These are phyloP conservation scores for Aspergillus hiratsukae DNA, from an alignment of 2,329 filamentous ascomycete genomes.

Conservation along the genomic window DNA sequence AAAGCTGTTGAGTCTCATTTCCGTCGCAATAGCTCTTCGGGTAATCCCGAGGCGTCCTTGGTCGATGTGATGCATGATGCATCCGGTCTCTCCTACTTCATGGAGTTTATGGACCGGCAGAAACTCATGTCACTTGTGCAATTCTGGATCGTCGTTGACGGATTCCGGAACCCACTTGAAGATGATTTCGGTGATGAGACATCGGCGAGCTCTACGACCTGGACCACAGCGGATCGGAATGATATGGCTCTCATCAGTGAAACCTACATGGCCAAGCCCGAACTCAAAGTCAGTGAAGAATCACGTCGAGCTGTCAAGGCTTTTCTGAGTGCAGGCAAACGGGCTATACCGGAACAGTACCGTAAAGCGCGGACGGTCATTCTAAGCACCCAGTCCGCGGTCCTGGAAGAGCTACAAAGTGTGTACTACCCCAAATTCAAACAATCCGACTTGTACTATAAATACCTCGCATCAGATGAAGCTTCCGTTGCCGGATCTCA, in stretches of 20 bases:
- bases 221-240: conserved; percentile 77
- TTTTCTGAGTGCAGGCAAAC: conserved; percentile 73
- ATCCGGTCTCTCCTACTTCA: conserved; percentile 92
- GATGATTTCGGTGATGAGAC: conserved; percentile 71
- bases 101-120: conserved; percentile 98
- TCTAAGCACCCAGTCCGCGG: conserved; percentile 72
- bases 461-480: conserved; percentile 88
- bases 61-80: conserved; percentile 85
- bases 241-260: conserved; percentile 91
- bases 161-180: conserved; percentile 89
- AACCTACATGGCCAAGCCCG: conserved; percentile 76
- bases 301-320: conserved; percentile 66
- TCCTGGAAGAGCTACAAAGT: conserved; percentile 78
- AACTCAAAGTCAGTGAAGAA: conserved; percentile 70
- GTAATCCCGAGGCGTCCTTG: conserved; percentile 69
- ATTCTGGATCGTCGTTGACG: conserved; percentile 97
- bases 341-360: conserved; percentile 76
- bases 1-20: conserved; percentile 26
- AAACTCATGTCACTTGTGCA: conserved; percentile 84
- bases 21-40: conserved; percentile 47
- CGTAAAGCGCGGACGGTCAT: conserved; percentile 76
- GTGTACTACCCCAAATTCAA: conserved; percentile 82
- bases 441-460: conserved; percentile 90
- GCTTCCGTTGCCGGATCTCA: conserved; percentile 26
- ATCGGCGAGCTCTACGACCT: conserved; percentile 60